phyloP scores from a whole-genome alignment of 257 asterid species.

The Salvia splendens region DNA sequence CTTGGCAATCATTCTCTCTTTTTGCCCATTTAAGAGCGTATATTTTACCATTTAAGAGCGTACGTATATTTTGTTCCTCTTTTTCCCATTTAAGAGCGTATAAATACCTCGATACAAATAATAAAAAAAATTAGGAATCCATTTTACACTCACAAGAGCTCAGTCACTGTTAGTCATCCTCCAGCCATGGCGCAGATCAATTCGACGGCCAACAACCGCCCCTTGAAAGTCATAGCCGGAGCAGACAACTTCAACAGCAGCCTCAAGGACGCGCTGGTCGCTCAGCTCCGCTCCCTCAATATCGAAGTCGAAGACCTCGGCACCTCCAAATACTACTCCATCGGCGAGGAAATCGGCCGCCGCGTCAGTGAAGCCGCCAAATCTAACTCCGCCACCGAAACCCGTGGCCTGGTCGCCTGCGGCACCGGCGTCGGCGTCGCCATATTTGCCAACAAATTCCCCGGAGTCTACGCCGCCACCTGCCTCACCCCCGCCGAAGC shows the following conservation, averaged over 20 bases:
- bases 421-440: conserved; percentile 91
- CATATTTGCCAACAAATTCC: conserved; percentile 89
- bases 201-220: conserved; percentile 36
- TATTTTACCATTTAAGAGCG: too few relatives aligned
- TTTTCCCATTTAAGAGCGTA: too few relatives aligned
- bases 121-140: too few relatives aligned
- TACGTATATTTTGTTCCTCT: too few relatives aligned
- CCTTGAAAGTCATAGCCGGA: conserved; percentile 67
- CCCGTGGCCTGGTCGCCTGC: conserved; percentile 79
- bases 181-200: conserved; percentile 49
- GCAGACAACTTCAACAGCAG: conserved; percentile 58
- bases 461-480: conserved; percentile 82
- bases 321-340: conserved; percentile 69
- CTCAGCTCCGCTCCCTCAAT: conserved; percentile 59
- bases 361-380: conserved; percentile 63
- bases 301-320: conserved; percentile 80
- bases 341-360: conserved; percentile 77
- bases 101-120: too few relatives aligned
- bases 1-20: too few relatives aligned
- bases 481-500: conserved; percentile 76
- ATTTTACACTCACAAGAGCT: neutral
- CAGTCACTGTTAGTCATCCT: neutral
- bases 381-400: conserved; percentile 38
- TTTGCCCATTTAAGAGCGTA: too few relatives aligned
- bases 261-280: conserved; percentile 32